Conservation (phyloP, 1,139 yeast genomes). For the Citeromyces hawaiiensis region DNA sequence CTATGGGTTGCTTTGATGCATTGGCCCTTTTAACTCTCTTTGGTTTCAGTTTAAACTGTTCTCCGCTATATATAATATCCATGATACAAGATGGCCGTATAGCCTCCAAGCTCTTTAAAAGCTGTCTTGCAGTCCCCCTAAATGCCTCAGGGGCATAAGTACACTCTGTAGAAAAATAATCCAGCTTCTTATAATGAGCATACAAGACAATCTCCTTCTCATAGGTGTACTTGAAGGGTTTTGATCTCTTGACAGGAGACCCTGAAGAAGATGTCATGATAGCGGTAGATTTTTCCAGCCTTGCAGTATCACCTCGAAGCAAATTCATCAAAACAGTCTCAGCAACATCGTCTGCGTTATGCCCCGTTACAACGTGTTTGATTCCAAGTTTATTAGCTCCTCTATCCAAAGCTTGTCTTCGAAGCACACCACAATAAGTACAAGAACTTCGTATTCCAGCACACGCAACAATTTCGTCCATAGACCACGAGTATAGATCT, state of each 20-base stretch:
- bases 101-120: constrained; percentile 80
- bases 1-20: constrained; percentile 25
- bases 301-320: constrained; percentile 88
- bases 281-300: constrained; percentile 82
- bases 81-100: constrained; percentile 88
- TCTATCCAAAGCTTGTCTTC: constrained; percentile 93
- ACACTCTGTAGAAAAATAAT: constrained; percentile 95
- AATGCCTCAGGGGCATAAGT: constrained; percentile 98
- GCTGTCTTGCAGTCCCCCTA: constrained; percentile 90
- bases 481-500: constrained; percentile 89
- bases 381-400: constrained; percentile 89
- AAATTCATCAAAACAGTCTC: constrained; percentile 95
- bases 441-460: constrained; percentile 93
- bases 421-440: constrained; percentile 93
- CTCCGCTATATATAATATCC: constrained; percentile 92
- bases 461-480: constrained; percentile 95
- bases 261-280: constrained; percentile 74
- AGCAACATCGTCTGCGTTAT: constrained; percentile 98
- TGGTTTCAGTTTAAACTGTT: constrained; percentile 57
- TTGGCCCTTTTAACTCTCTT: constrained; percentile 16
- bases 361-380: constrained; percentile 92
- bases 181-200: constrained; percentile 92
- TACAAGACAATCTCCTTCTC: constrained; percentile 95
- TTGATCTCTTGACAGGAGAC: constrained; percentile 77
- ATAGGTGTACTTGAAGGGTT: constrained; percentile 91